A percentile compares a stretch with the other conserved stretches of the same genome.
Evolutionary conservation across 495 filamentous ascomycete genomes (phyloP).

Genomic region (Evansstolkia leycettana): DNA sequence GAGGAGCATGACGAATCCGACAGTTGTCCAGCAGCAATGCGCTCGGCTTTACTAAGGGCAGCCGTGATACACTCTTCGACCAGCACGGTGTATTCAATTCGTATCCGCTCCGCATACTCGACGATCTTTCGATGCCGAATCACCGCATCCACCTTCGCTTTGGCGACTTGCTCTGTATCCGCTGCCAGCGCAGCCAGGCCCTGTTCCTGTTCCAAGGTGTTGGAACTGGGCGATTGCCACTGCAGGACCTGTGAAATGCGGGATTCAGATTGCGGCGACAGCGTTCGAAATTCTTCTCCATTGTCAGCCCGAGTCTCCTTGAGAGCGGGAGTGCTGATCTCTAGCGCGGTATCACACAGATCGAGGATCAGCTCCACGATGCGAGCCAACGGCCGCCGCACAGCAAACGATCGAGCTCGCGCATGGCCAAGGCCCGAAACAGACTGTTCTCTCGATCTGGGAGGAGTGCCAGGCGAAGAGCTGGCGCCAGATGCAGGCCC

Average conservation of each 20-base stretch:
- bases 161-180: constrained; percentile 74
- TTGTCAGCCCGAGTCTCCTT: constrained; percentile 63
- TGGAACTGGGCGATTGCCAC: constrained; percentile 87
- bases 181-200: constrained; percentile 76
- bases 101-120: constrained; percentile 92
- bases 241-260: constrained; percentile 85
- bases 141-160: constrained; percentile 83
- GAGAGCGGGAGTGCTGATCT: constrained; percentile 86
- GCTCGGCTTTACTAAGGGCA: constrained; percentile 79
- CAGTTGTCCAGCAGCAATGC: constrained; percentile 73
- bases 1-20: constrained; percentile 59
- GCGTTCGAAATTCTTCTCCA: constrained; percentile 64
- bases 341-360: constrained; percentile 87
- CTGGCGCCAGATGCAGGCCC: constrained; percentile 49
- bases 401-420: constrained; percentile 71
- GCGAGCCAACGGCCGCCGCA: constrained; percentile 75
- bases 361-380: constrained; percentile 93
- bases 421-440: constrained; percentile 56
- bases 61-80: constrained; percentile 93
- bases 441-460: constrained; percentile 73
- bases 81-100: constrained; percentile 77
- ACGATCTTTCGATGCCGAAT: constrained; percentile 84
- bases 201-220: constrained; percentile 88
- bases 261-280: constrained; percentile 90
- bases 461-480: constrained; percentile 55